Conservation (phyloP, 495 filamentous ascomycete genomes). For the Chaetomium tenue region DNA sequence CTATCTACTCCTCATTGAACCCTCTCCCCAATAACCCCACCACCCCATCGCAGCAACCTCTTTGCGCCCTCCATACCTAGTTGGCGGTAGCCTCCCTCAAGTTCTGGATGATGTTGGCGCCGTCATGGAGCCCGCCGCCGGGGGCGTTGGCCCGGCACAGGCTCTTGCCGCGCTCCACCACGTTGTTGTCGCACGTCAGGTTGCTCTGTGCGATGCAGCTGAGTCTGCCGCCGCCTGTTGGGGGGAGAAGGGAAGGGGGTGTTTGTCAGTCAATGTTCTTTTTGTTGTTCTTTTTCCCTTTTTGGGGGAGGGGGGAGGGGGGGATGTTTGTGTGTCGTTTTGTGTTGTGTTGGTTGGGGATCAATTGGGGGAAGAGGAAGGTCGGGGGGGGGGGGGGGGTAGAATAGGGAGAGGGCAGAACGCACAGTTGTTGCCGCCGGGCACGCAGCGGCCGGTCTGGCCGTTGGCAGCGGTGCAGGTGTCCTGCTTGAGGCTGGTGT, state of each 20-base stretch:
- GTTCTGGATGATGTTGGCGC: slow-evolving; percentile 25
- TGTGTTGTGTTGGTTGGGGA: too few species aligned
- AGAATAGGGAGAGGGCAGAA: background rate
- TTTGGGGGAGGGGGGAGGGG: too few species aligned
- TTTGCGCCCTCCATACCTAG: background rate
- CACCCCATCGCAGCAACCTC: too few species aligned
- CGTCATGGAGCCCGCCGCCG: slow-evolving; percentile 28
- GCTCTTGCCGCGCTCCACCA: slow-evolving; percentile 32
- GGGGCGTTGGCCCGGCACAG: slow-evolving; percentile 30
- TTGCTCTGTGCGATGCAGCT: slow-evolving; percentile 31
- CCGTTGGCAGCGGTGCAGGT: slow-evolving; percentile 32
- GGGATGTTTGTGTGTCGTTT: too few species aligned
- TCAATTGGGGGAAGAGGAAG: too few species aligned
- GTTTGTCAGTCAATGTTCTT: background rate
- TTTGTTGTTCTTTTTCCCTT: too few species aligned
- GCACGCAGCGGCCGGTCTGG: slow-evolving; percentile 31
- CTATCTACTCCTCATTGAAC: too few species aligned
- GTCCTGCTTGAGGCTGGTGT: slow-evolving; percentile 37
- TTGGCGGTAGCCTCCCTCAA: slow-evolving; percentile 20
- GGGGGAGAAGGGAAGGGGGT: background rate
- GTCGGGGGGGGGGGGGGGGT: too few species aligned
- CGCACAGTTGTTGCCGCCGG: slow-evolving; percentile 31
- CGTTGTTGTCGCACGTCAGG: slow-evolving; percentile 30
- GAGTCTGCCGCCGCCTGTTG: slow-evolving; percentile 25
- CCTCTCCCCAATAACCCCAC: too few species aligned